These are phyloP conservation scores for Fermentozyma sake DNA, from an alignment of 1,139 yeast genomes.

Conservation along the genomic window DNA sequence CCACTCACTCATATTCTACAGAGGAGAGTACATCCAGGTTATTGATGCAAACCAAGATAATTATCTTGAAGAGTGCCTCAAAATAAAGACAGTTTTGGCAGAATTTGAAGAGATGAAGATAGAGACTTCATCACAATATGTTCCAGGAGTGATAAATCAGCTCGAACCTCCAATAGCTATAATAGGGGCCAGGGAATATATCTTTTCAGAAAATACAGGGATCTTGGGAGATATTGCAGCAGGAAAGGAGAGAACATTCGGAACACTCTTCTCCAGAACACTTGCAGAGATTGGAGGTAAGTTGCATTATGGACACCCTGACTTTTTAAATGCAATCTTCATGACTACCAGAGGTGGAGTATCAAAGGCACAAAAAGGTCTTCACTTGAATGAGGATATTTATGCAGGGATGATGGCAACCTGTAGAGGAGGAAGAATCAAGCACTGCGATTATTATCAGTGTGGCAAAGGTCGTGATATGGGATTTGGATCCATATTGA, in stretches of 20 bases:
- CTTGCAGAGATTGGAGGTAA: slow-evolving; percentile 84
- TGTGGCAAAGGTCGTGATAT: slow-evolving; percentile 91
- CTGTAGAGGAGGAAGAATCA: slow-evolving; percentile 78
- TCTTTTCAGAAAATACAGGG: slow-evolving; percentile 82
- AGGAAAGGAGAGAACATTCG: slow-evolving; percentile 90
- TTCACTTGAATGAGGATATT: slow-evolving; percentile 85
- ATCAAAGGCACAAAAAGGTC: slow-evolving; percentile 82
- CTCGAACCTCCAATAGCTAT: slow-evolving; percentile 65
- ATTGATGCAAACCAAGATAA: slow-evolving; percentile 89
- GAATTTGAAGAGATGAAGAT: slow-evolving; percentile 67
- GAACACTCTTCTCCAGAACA: slow-evolving; percentile 83
- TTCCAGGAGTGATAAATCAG: slow-evolving; percentile 29
- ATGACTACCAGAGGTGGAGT: slow-evolving; percentile 92
- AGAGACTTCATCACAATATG: slow-evolving; percentile 37
- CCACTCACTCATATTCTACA: slow-evolving; percentile 66
- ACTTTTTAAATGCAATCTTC: slow-evolving; percentile 74
- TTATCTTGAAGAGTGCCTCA: slow-evolving; percentile 79
- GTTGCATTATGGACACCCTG: slow-evolving; percentile 90
- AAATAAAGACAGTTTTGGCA: slow-evolving; percentile 69
- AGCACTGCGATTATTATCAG: slow-evolving; percentile 83
- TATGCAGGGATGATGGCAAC: slow-evolving; percentile 88
- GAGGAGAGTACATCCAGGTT: slow-evolving; percentile 86
- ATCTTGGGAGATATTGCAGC: slow-evolving; percentile 90
- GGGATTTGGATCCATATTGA: slow-evolving; percentile 80
- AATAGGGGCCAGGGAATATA: slow-evolving; percentile 84